Evolutionary conservation across 1,139 yeast genomes (phyloP), one percentile per base, ranked within the genome.

Genomic region (Sugiyamaella neomexicana): DNA sequence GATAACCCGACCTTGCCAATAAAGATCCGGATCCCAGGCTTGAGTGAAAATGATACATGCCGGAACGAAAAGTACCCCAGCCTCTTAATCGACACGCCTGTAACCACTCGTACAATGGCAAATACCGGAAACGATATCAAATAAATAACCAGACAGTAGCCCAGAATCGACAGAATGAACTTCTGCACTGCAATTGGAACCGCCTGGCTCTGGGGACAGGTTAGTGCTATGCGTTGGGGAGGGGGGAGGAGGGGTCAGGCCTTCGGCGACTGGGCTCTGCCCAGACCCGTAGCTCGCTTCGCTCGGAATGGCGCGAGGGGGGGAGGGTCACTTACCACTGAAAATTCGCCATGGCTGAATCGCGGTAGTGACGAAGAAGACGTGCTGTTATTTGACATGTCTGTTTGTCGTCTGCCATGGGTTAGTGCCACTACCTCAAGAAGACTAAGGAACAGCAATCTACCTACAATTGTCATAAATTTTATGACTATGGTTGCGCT

Each of bases 41-140:
- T 62, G 7, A 73, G 71, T 7, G 72, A 62, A 52, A 68, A 65
- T 0, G 72, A 62, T 15, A 74, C 64, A 56, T 72, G 70, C 29
- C 74, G 65, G 13, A 74, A 58, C 27, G 73, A 70, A 55, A 74
- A 62, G 61, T 73, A 74, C 25, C 78, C 78, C 12, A 75, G 60
- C 20, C 78, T 69, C 56, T 71, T 72, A 60, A 74, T 71, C 25
- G 75, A 71, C 38, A 74, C 62, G n/a, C 78, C 77, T 1, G 77
- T 72, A 53, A 72, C 63, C 17, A 73, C 64, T 15, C 77, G 67
- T 13, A 74, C 58, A 34, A 72, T 58, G n/a, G 76, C 76, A 50
- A 74, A 68, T n/a, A 71, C 46, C 50, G 71, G 65, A 41, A 73
- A 70, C 23, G 75, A 63, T 9, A 63, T 55, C 23, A 72, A 58